Evolutionary conservation across 2,329 filamentous ascomycete genomes (phyloP), one percentile per base, ranked within the genome.

Genomic region (Aureobasidium sp.): DNA sequence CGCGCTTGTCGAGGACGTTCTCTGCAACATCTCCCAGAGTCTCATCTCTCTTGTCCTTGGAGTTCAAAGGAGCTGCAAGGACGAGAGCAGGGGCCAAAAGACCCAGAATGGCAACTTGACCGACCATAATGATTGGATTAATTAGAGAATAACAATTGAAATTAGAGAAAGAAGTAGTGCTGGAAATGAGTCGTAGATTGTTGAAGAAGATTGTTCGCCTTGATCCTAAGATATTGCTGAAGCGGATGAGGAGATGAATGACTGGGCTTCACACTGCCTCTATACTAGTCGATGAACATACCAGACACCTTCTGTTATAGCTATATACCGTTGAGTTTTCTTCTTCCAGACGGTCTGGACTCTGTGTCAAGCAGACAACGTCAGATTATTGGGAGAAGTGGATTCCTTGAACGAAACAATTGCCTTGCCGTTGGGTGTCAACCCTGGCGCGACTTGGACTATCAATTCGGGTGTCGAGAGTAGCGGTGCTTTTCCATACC

Each of bases 21-120:
- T 40, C 27, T 10, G 15, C 23, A 7, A 13, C 25, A 1, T 37
- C 40, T 29, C 31, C 51, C 15, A 31, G 4, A 15, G 17, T 37
- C 3, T 45, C 53, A 19, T 40, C 53, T 25, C 53, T 45, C 29
- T 46, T 57, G 19, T 45, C 38, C 29, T 45, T 23, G 19, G 53
- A 35, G 31, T 46, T 46, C 43, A 59, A 35, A 19, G 55, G 55
- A 23, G 55, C 55, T 8, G 55, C 55, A 17, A 59, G 45, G 43
- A 59, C 37, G 43, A 59, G 21, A 15, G 55, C 55, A 17, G 55
- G 55, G 42, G 55, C 55, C 17, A 59, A 23, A 23, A 59, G 45
- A 23, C 55, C 45, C 31, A 59, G 23, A 6, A 59, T 49, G 5
- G 45, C 45, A 59, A 21, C 43, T 59, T 49, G 55, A 17, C 55